A percentile compares a stretch with the other conserved stretches of the same genome.
Conservation (phyloP, 2,329 filamentous ascomycete genomes). For the Aspergillus sp. region DNA sequence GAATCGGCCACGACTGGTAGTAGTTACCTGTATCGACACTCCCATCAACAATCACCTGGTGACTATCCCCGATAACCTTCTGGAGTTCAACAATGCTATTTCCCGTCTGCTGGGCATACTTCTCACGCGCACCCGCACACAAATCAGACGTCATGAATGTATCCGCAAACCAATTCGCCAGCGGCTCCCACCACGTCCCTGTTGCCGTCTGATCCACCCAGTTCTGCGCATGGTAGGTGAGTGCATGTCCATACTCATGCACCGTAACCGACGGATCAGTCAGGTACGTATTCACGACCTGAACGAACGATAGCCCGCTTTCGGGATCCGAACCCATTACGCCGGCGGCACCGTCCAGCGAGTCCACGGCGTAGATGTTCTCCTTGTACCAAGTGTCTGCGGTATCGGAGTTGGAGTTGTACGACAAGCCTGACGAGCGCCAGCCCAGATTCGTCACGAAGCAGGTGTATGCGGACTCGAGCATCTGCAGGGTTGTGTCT, state of each 20-base stretch:
- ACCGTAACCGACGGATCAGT: conserved; percentile 8
- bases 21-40: conserved; percentile 3
- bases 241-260: conserved; percentile 12
- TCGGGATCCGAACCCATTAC: conserved; percentile 4
- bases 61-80: conserved; percentile 13
- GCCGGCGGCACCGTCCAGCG: conserved; percentile 5
- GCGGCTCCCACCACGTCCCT: conserved; percentile 12
- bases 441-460: conserved; percentile 9
- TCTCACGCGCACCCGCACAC: conserved; percentile 1
- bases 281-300: conserved; percentile 1
- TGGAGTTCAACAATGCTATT: conserved; percentile 6
- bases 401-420: conserved; percentile 1
- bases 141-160: conserved; percentile 7
- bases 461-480: conserved; percentile 13
- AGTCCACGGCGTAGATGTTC: conserved; percentile 7
- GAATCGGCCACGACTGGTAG: conserved; percentile 14
- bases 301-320: conserved; percentile 7
- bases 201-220: conserved; percentile 13
- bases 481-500: conserved; percentile 2
- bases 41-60: conserved; percentile 13
- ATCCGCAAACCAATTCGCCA: conserved; percentile 15
- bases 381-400: conserved; percentile 10
- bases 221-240: conserved; percentile 11
- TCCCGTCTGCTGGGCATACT: neutral
- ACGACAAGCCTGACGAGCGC: conserved; percentile 3